Base-by-base conservation (phyloP, 1,139 yeast genomes). In the Hyphopichia pseudoburtonii region DNA sequence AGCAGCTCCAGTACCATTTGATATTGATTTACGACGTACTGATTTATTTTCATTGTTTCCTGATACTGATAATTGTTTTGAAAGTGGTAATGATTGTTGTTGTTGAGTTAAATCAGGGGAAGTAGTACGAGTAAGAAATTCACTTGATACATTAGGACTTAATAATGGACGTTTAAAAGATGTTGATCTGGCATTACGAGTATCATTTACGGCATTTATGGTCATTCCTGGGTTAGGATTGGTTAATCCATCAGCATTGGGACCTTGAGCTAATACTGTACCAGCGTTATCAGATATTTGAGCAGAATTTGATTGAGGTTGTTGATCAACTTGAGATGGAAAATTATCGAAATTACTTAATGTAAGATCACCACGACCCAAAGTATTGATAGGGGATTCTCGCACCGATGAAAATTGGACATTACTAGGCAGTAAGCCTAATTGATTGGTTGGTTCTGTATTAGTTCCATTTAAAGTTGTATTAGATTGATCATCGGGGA, bases 351-450 rank as follows among this genome's bases (percentile, higher is more conserved):
- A 69, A 30, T 77, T 76, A 35, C 78, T 82, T 14, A 88, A 61
- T 0, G 83, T 70, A 36, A 88, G 64, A 41, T 80, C 79, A 1
- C 96, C 96, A 39, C 73, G 69, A 1, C 96, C 96, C 46, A 87
- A 57, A 0, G 94, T 79, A 26, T 75, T 70, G 17, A 83, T 54
- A 0, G 85, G 74, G 26, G 80, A 66, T 42, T 76, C 70, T 29
- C 81, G 65, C 1, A 84, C 57, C 0, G 90, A 80, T 45, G 73
- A 77, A 48, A 86, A 85, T 34, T 72, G 78, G 15, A 71, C 66
- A 37, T 57, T 57, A 10, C 62, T 50, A 2, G 68, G 43, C 24
- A 40, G 38, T 17, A 42, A 28, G 14, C 22, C n/a, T 28, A 17
- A 17, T 26, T 16, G 17, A 9, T 15, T 17, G 9, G 28, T 32